Percentiles rank a stretch among this genome's conserved stretches.
Conservation (phyloP, 1,284 basidiomycete genomes). For the Rhodofomes roseus region DNA sequence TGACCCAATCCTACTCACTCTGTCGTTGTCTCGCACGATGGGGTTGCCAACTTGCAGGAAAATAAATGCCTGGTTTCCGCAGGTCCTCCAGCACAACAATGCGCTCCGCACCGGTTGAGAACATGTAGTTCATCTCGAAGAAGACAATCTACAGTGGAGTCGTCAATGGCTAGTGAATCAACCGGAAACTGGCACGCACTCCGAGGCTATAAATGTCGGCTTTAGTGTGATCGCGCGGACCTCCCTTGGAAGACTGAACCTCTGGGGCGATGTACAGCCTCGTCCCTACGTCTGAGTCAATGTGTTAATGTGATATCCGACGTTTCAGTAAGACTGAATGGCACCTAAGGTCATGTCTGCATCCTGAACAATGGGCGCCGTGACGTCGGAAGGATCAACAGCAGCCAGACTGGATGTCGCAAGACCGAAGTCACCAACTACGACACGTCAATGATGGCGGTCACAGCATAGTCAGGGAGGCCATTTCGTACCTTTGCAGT, state of each 20-base stretch:
- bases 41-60: constrained; percentile 74
- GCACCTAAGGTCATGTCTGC: constrained; percentile 76
- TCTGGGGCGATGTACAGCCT: constrained; percentile 93
- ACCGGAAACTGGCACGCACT: constrained; percentile 39
- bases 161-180: not conserved
- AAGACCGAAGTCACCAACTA: constrained; percentile 91
- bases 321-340: constrained; percentile 6
- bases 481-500: constrained; percentile 73
- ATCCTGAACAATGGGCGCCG: constrained; percentile 43
- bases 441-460: constrained; percentile 1
- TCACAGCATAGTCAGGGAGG: not conserved
- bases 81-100: constrained; percentile 80
- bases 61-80: constrained; percentile 67
- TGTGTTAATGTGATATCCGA: not conserved
- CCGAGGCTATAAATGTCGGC: constrained; percentile 96
- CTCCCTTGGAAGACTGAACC: constrained; percentile 59
- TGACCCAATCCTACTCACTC: constrained; percentile 44
- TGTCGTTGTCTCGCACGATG: constrained; percentile 61
- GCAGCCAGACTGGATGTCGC: constrained; percentile 81
- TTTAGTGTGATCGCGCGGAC: constrained; percentile 73
- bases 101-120: constrained; percentile 86
- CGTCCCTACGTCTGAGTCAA: constrained; percentile 78
- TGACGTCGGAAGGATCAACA: constrained; percentile 65
- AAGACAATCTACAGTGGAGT: constrained; percentile 72
- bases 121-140: constrained; percentile 94